These are phyloP conservation scores for Trichoderma brevicompactum DNA, from an alignment of 2,329 filamentous ascomycete genomes.

Conservation along the genomic window DNA sequence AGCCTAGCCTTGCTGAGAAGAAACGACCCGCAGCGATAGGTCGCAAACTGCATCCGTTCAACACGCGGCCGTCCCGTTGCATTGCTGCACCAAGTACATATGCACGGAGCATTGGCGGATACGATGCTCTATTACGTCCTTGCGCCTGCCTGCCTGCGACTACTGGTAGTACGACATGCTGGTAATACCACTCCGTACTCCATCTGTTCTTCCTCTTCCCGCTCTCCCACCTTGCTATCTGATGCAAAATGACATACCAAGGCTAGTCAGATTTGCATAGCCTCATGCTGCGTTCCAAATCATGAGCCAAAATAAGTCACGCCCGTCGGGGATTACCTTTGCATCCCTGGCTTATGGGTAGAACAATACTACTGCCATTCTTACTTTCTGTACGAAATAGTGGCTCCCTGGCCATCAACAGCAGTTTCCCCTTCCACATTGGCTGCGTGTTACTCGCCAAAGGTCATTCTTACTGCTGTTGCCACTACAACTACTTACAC, in stretches of 20 bases:
- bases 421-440: not conserved
- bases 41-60: slow-evolving; percentile 15
- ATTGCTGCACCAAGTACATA: not conserved
- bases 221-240: not conserved
- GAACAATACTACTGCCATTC: slow-evolving; percentile 1
- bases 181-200: not conserved
- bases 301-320: not conserved
- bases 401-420: not conserved
- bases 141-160: not conserved
- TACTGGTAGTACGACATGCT: not conserved
- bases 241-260: not conserved
- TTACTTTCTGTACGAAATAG: too few relatives aligned
- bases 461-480: not conserved
- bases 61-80: not conserved
- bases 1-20: slow-evolving; percentile 14
- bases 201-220: not conserved
- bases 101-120: not conserved
- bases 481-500: not conserved
- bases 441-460: not conserved
- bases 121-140: not conserved
- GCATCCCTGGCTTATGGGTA: slow-evolving; percentile 18
- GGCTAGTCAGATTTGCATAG: slow-evolving; percentile 7
- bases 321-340: slow-evolving; percentile 7
- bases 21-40: slow-evolving; percentile 13
- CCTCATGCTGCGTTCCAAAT: slow-evolving; percentile 11